phyloP scores from a whole-genome alignment of 2,329 filamentous ascomycete species.

The Aureobasidium sp. region DNA sequence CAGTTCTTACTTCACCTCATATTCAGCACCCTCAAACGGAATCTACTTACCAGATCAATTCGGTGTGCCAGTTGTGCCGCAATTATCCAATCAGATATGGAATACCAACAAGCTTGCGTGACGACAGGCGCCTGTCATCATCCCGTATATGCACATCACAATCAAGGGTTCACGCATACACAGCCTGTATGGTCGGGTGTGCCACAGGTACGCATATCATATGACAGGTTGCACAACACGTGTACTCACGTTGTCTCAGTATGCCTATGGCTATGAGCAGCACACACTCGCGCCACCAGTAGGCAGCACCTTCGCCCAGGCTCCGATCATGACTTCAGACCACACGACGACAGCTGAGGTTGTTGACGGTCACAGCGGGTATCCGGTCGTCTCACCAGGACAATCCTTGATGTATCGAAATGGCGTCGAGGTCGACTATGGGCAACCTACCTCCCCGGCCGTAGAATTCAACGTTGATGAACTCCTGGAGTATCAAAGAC shows the following conservation, averaged over 20 bases:
- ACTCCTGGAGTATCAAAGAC: slow-evolving; percentile 1
- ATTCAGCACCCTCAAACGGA: neutral
- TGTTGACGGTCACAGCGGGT: neutral
- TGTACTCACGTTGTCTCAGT: neutral
- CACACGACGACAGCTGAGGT: neutral
- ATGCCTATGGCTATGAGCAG: slow-evolving; percentile 1
- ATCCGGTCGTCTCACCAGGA: neutral
- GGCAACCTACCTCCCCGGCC: neutral
- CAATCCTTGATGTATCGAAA: neutral
- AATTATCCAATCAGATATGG: neutral
- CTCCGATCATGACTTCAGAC: neutral
- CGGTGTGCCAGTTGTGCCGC: neutral
- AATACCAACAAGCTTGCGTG: neutral
- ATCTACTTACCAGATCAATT: neutral
- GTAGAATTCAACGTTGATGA: slow-evolving; percentile 11
- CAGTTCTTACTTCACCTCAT: neutral
- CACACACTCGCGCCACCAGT: neutral
- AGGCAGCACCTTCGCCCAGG: neutral
- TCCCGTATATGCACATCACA: neutral
- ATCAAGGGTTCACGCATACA: neutral
- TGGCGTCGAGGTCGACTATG: neutral
- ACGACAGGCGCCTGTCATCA: neutral
- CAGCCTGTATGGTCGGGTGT: neutral
- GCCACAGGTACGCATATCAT: neutral
- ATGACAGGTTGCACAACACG: neutral